Conservation (phyloP, 176 grass and related monocot species). For the Raddia distichophylla region DNA sequence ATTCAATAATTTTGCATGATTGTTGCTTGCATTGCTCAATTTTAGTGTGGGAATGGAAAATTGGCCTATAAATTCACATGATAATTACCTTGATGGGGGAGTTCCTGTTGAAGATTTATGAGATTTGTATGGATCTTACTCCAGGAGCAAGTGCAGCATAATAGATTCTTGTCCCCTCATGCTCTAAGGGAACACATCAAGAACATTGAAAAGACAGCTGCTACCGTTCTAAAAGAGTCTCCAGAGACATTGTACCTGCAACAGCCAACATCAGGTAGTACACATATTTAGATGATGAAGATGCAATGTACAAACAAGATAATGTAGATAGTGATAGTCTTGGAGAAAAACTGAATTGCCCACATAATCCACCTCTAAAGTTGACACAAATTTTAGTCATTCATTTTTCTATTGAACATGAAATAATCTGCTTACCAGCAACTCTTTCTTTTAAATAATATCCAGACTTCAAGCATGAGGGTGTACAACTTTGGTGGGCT, state of each 20-base stretch:
- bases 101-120: constrained; percentile 19
- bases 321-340: background rate
- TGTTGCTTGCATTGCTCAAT: background rate
- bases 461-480: constrained; percentile 28
- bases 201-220: constrained; percentile 45
- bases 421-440: background rate
- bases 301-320: background rate
- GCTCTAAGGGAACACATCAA: constrained; percentile 58
- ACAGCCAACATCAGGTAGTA: constrained; percentile 46
- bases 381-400: background rate
- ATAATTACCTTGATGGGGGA: background rate
- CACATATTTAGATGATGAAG: background rate
- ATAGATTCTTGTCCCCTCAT: constrained; percentile 61
- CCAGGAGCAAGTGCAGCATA: constrained; percentile 56
- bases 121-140: constrained; percentile 29
- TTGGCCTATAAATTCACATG: background rate
- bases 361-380: background rate
- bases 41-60: constrained; percentile 1
- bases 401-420: background rate
- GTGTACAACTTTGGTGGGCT: constrained; percentile 57
- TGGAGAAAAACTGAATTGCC: background rate
- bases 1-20: background rate
- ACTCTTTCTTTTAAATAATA: background rate
- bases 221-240: constrained; percentile 24
- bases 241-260: background rate